Conservation (phyloP, 371 early-diverging fungal genomes). For the Mucor saturninus region DNA sequence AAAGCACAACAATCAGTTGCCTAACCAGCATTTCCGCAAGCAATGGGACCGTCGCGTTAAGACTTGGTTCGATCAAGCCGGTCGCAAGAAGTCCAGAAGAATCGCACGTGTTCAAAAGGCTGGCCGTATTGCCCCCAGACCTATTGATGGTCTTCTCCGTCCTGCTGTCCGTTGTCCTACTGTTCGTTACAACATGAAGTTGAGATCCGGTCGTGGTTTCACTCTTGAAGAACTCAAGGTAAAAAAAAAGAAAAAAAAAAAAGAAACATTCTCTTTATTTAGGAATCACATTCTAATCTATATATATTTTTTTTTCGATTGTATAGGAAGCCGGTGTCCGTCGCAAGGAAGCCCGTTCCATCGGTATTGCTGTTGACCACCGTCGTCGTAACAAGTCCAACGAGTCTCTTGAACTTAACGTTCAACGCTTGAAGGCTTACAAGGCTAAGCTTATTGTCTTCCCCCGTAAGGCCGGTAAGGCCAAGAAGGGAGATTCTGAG, state of each 20-base stretch:
- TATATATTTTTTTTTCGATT: background rate
- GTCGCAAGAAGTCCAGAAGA: slow-evolving; percentile 92
- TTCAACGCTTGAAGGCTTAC: slow-evolving; percentile 97
- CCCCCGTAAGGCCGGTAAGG: slow-evolving; percentile 90
- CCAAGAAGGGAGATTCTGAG: slow-evolving; percentile 79
- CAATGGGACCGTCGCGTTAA: slow-evolving; percentile 97
- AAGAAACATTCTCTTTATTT: background rate
- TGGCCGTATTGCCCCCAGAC: slow-evolving; percentile 95
- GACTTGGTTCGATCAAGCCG: slow-evolving; percentile 99
- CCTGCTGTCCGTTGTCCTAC: slow-evolving; percentile 99
- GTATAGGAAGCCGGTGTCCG: slow-evolving; percentile 90
- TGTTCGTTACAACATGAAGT: slow-evolving; percentile 98
- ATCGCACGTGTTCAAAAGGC: slow-evolving; percentile 94
- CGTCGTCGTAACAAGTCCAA: slow-evolving; percentile 97
- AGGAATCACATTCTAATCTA: background rate
- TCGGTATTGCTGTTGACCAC: slow-evolving; percentile 99
- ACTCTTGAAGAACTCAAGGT: slow-evolving; percentile 98
- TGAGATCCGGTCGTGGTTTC: slow-evolving; percentile 99
- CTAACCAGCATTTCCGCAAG: slow-evolving; percentile 99
- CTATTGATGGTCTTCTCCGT: slow-evolving; percentile 96
- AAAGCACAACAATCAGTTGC: slow-evolving; percentile 99
- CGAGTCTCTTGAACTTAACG: slow-evolving; percentile 96
- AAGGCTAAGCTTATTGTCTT: slow-evolving; percentile 92
- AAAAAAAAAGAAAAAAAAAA: slow-evolving; percentile 15
- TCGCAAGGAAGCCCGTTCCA: slow-evolving; percentile 93